These are phyloP conservation scores for Tylopilus orsonianus DNA, from an alignment of 1,284 basidiomycete genomes.

Conservation along the genomic window DNA sequence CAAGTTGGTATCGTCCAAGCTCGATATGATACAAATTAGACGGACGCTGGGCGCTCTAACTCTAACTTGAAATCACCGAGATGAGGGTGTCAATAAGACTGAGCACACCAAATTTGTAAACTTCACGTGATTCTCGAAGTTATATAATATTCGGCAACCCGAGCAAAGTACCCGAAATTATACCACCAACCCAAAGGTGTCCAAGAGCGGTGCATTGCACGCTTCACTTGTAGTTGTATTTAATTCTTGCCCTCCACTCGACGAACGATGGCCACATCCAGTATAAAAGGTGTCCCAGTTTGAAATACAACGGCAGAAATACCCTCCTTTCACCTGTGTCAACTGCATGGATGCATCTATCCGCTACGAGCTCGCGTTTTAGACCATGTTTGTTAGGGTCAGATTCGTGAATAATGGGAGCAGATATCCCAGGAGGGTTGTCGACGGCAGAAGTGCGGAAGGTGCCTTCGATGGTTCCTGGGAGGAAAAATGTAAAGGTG, in stretches of 20 bases:
- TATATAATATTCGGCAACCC: no score
- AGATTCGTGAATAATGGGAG: slow-evolving; percentile 40
- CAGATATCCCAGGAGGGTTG: slow-evolving; percentile 38
- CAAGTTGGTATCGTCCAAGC: background rate
- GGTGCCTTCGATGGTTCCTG: slow-evolving; percentile 69
- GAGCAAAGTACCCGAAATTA: no score
- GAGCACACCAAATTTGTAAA: no score
- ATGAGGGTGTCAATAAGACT: no score
- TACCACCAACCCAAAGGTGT: background rate
- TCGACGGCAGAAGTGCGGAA: slow-evolving; percentile 82
- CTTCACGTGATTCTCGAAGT: no score
- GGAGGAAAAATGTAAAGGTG: slow-evolving; percentile 56
- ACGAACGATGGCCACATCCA: slow-evolving; percentile 61
- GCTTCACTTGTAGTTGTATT: slow-evolving; percentile 53
- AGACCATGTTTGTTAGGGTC: slow-evolving; percentile 58
- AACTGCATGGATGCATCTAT: slow-evolving; percentile 55
- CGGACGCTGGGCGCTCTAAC: no score
- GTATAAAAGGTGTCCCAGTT: slow-evolving; percentile 52
- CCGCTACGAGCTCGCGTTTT: slow-evolving; percentile 54
- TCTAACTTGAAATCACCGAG: no score
- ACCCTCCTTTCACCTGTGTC: slow-evolving; percentile 56
- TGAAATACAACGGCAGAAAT: slow-evolving; percentile 51
- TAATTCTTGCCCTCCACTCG: slow-evolving; percentile 55
- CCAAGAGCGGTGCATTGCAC: background rate
- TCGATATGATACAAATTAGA: no score